Percentiles rank a stretch among this genome's conserved stretches.
These are phyloP conservation scores for Quercus bicolor DNA, from an alignment of 306 rosid genomes.

Conservation along the genomic window DNA sequence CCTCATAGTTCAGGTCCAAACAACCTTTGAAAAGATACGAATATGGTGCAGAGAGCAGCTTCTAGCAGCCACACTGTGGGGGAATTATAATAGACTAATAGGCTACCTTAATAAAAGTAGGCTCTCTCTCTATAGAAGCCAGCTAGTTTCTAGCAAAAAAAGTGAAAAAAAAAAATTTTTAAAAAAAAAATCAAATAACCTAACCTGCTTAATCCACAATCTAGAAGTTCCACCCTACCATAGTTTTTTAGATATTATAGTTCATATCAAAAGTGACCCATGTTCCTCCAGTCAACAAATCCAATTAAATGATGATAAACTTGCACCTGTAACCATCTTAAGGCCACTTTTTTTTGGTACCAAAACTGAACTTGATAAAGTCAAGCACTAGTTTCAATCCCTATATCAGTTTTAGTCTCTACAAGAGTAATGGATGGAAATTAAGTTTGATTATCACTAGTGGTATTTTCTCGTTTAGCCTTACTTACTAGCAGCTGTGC, in stretches of 20 bases:
- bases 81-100: constrained; percentile 3
- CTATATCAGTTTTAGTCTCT: constrained; percentile 34
- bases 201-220: constrained; percentile 11
- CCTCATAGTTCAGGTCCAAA: constrained; percentile 1
- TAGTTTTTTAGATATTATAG: constrained; percentile 16
- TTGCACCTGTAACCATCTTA: constrained; percentile 20
- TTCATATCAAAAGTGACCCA: constrained; percentile 7
- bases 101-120: background rate
- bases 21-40: background rate
- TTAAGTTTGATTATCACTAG: no score
- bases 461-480: no score
- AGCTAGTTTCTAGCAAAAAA: constrained; percentile 10
- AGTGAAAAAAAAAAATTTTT: background rate
- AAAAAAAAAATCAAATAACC: background rate
- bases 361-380: constrained; percentile 12
- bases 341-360: constrained; percentile 4
- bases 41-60: constrained; percentile 12
- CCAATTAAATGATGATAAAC: constrained; percentile 4
- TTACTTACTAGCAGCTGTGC: no score
- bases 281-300: constrained; percentile 13
- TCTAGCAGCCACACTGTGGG: background rate
- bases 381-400: constrained; percentile 25
- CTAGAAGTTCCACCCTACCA: constrained; percentile 16
- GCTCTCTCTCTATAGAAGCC: constrained; percentile 20
- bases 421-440: constrained; percentile 25